These are phyloP conservation scores for Trematosphaeria pertusa DNA, from an alignment of 2,329 filamentous ascomycete genomes.

Conservation along the genomic window DNA sequence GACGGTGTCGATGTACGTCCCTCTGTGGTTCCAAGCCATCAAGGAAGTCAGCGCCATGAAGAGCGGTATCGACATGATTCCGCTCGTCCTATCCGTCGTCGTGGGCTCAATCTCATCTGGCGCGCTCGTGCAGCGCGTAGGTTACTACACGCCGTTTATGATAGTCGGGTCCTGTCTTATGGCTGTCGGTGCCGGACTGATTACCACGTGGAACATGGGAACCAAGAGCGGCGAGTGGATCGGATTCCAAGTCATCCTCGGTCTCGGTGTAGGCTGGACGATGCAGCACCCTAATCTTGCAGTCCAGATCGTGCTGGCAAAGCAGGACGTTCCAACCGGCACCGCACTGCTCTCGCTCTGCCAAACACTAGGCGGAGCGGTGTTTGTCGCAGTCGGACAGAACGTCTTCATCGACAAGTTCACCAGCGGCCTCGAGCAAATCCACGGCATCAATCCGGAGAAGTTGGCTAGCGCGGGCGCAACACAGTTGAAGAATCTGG, in stretches of 20 bases:
- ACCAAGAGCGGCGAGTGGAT: conserved; percentile 43
- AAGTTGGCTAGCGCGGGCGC: conserved; percentile 56
- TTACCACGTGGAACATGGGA: conserved; percentile 49
- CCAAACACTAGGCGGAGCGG: conserved; percentile 54
- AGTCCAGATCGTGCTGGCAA: conserved; percentile 50
- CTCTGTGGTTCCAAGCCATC: conserved; percentile 58
- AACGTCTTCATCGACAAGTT: conserved; percentile 56
- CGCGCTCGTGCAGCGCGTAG: conserved; percentile 47
- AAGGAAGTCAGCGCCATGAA: conserved; percentile 51
- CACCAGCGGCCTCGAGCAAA: conserved; percentile 39
- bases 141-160: conserved; percentile 59
- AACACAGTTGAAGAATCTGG: conserved; percentile 61
- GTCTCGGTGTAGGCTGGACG: conserved; percentile 51
- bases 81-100: conserved; percentile 54
- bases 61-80: conserved; percentile 55
- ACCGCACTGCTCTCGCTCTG: conserved; percentile 54
- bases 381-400: conserved; percentile 56
- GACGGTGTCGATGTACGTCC: conserved; percentile 49
- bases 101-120: conserved; percentile 50
- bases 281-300: conserved; percentile 56
- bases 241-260: conserved; percentile 37
- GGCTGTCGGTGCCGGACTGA: conserved; percentile 53
- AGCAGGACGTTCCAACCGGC: conserved; percentile 51
- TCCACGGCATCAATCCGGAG: conserved; percentile 48
- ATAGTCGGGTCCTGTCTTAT: conserved; percentile 49